Percentiles rank a stretch among this genome's conserved stretches.
phyloP scores from a whole-genome alignment of 768 basidiomycete genomes.

The Hemileccinum impolitum region DNA sequence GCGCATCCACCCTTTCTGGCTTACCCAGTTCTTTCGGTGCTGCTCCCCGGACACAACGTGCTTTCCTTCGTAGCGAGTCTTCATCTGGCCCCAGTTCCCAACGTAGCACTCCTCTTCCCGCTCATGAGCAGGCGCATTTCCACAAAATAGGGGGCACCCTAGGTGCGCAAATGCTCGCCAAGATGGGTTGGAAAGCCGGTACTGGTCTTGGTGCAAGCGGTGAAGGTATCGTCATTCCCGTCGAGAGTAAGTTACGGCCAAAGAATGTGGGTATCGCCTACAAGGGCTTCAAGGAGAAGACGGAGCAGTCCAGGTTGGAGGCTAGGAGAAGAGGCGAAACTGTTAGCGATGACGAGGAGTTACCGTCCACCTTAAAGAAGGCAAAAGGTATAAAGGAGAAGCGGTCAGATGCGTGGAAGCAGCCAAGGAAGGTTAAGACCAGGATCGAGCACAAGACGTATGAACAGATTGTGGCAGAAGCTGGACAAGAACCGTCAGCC shows the following conservation, averaged over 20 bases:
- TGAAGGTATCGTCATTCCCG: constrained; percentile 83
- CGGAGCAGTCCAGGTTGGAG: constrained; percentile 78
- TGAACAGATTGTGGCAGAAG: constrained; percentile 90
- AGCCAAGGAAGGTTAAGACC: constrained; percentile 77
- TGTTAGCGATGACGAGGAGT: constrained; percentile 69
- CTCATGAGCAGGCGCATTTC: constrained; percentile 78
- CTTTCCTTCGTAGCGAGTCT: constrained; percentile 54
- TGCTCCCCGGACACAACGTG: constrained; percentile 37
- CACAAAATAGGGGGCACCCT: constrained; percentile 69
- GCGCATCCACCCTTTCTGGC: constrained; percentile 22
- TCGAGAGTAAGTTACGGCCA: constrained; percentile 82
- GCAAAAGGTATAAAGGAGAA: constrained; percentile 55
- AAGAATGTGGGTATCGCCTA: constrained; percentile 86
- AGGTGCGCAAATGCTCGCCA: constrained; percentile 87
- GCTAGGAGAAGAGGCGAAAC: constrained; percentile 70
- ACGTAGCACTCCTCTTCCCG: constrained; percentile 51
- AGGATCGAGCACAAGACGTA: constrained; percentile 95
- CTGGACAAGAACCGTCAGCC: constrained; percentile 55
- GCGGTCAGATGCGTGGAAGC: constrained; percentile 81
- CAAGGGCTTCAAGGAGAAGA: constrained; percentile 85
- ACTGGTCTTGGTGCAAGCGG: constrained; percentile 71
- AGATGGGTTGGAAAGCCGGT: constrained; percentile 93
- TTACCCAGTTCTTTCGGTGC: constrained; percentile 40
- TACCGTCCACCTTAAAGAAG: constrained; percentile 27
- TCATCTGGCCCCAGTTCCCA: constrained; percentile 40